A percentile compares a stretch with the other conserved stretches of the same genome.
phyloP scores from a whole-genome alignment of 2,329 filamentous ascomycete species.

The Epicoccum sorghinum region DNA sequence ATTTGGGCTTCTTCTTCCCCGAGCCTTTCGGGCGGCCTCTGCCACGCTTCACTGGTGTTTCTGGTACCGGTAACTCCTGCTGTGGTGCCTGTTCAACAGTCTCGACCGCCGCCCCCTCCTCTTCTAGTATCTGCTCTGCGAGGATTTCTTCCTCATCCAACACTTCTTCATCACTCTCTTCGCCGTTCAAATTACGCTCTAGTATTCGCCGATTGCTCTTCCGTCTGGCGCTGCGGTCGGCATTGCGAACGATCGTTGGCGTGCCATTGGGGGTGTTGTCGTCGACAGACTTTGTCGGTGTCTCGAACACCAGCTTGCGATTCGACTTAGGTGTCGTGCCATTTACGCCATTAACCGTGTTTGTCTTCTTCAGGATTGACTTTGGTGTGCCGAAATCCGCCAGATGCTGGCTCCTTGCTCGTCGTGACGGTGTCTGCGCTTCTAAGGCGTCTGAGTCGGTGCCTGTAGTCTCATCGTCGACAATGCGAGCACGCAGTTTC shows the following conservation, averaged over 20 bases:
- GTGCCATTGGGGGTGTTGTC: slow-evolving; percentile 53
- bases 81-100: slow-evolving; percentile 23
- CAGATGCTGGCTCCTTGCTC: slow-evolving; percentile 26
- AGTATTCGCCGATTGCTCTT: slow-evolving; percentile 83
- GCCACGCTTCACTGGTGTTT: slow-evolving; percentile 62
- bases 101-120: slow-evolving; percentile 55
- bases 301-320: slow-evolving; percentile 55
- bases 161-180: slow-evolving; percentile 69
- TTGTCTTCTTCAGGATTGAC: slow-evolving; percentile 43
- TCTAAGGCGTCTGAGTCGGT: slow-evolving; percentile 29
- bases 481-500: slow-evolving; percentile 32
- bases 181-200: slow-evolving; percentile 69
- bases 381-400: slow-evolving; percentile 38
- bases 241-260: slow-evolving; percentile 70
- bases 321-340: slow-evolving; percentile 51
- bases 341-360: slow-evolving; percentile 26
- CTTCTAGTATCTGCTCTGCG: slow-evolving; percentile 70
- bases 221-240: slow-evolving; percentile 82
- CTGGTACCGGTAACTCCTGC: slow-evolving; percentile 51
- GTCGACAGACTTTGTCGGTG: slow-evolving; percentile 47
- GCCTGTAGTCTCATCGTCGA: slow-evolving; percentile 17
- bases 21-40: slow-evolving; percentile 48
- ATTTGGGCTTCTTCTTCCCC: slow-evolving; percentile 60
- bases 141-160: slow-evolving; percentile 71
- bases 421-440: slow-evolving; percentile 41